Conservation (phyloP, 2,329 filamentous ascomycete species). For the Fusarium nematophilum region DNA sequence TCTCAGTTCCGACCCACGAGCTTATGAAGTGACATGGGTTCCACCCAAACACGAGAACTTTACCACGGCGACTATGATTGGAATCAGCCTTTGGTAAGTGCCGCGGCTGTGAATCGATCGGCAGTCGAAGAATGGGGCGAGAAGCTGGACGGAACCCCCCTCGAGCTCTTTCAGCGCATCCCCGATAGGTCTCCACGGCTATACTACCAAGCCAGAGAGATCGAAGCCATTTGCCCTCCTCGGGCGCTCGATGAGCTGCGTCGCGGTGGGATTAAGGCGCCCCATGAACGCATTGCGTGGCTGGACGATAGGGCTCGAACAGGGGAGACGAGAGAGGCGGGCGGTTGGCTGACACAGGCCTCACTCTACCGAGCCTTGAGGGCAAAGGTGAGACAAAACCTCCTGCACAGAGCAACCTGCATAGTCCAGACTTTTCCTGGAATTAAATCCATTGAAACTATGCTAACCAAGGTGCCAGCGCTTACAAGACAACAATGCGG, state of each 20-base stretch:
- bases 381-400: neutral
- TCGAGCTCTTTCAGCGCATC: neutral
- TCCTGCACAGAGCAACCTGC: neutral
- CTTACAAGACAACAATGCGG: neutral
- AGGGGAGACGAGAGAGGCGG: neutral
- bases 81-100: neutral
- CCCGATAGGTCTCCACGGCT: slow-evolving; percentile 3
- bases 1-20: neutral
- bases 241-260: neutral
- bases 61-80: neutral
- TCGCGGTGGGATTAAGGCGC: neutral
- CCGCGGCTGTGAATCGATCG: neutral
- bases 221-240: neutral
- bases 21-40: neutral
- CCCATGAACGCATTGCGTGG: neutral
- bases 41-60: neutral
- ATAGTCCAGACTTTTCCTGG: no score
- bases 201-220: neutral
- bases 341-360: neutral
- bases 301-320: neutral
- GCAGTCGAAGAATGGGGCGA: neutral
- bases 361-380: neutral
- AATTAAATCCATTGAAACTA: neutral
- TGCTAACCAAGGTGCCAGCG: neutral
- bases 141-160: neutral